These are phyloP conservation scores for Lipomyces kockii DNA, from an alignment of 805 yeast species.

Conservation along the genomic window DNA sequence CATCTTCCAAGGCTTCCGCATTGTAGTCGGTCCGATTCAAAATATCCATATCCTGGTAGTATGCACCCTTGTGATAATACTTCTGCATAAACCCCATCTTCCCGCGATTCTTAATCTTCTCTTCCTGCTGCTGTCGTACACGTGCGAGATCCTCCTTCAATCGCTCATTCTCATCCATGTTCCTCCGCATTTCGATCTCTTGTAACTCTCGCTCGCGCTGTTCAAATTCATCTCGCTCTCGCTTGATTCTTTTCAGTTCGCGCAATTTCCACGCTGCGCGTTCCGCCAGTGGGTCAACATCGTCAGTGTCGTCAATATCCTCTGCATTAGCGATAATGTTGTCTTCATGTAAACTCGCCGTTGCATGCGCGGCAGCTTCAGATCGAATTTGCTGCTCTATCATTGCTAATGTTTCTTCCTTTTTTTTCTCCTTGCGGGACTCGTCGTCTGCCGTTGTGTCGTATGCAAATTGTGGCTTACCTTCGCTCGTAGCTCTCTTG, in stretches of 20 bases:
- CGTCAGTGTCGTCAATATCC: conserved; percentile 64
- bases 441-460: conserved; percentile 9
- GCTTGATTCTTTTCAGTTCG: conserved; percentile 47
- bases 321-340: conserved; percentile 41
- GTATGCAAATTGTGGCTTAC: conserved; percentile 7
- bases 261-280: conserved; percentile 50
- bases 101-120: conserved; percentile 18
- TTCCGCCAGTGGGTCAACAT: conserved; percentile 57
- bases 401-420: conserved; percentile 38
- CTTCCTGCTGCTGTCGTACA: conserved; percentile 32
- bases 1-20: conserved; percentile 42
- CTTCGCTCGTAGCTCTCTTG: conserved; percentile 23
- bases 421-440: conserved; percentile 10
- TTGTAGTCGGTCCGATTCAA: conserved; percentile 43
- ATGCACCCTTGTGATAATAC: conserved; percentile 46
- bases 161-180: conserved; percentile 42
- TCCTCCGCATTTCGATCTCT: conserved; percentile 43
- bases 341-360: conserved; percentile 36
- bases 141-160: conserved; percentile 32
- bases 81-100: conserved; percentile 39
- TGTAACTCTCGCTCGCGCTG: conserved; percentile 46
- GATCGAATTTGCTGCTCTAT: conserved; percentile 42
- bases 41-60: conserved; percentile 43
- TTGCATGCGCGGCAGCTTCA: conserved; percentile 39
- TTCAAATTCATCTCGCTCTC: conserved; percentile 48